phyloP scores from a whole-genome alignment of 345 rosid species.

The Syzygium oleosum region DNA sequence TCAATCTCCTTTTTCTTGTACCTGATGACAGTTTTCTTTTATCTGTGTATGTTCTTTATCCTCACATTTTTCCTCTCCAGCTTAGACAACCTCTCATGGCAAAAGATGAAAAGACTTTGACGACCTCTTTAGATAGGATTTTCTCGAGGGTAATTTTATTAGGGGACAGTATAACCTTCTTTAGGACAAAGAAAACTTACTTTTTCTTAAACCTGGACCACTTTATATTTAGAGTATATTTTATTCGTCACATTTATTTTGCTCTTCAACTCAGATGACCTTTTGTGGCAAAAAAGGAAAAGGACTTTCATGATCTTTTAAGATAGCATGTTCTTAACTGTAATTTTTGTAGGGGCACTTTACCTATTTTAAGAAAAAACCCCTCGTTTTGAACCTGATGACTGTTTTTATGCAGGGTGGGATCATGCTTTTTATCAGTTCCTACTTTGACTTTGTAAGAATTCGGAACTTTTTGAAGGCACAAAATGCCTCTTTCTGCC shows the following conservation, averaged over 20 bases:
- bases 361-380: neutral
- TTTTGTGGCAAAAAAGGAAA: neutral
- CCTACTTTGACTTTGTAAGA: slow-evolving; percentile 83
- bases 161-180: neutral
- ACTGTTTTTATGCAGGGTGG: slow-evolving; percentile 53
- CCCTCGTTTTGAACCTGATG: neutral
- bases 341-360: neutral
- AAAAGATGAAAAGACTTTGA: neutral
- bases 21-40: neutral
- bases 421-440: slow-evolving; percentile 70
- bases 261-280: neutral
- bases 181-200: neutral
- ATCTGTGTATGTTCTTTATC: neutral
- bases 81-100: neutral
- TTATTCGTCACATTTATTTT: neutral
- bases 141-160: neutral
- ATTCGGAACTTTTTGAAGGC: slow-evolving; percentile 78
- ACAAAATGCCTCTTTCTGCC: slow-evolving; percentile 85
- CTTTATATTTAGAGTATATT: neutral
- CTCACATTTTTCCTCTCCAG: neutral
- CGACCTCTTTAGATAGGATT: neutral
- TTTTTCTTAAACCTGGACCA: neutral
- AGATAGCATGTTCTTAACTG: neutral
- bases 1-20: neutral
- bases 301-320: neutral